Percentiles rank a stretch among this genome's conserved stretches.
phyloP scores from a whole-genome alignment of 2,329 filamentous ascomycete genomes.

The Madurella mycetomatis region DNA sequence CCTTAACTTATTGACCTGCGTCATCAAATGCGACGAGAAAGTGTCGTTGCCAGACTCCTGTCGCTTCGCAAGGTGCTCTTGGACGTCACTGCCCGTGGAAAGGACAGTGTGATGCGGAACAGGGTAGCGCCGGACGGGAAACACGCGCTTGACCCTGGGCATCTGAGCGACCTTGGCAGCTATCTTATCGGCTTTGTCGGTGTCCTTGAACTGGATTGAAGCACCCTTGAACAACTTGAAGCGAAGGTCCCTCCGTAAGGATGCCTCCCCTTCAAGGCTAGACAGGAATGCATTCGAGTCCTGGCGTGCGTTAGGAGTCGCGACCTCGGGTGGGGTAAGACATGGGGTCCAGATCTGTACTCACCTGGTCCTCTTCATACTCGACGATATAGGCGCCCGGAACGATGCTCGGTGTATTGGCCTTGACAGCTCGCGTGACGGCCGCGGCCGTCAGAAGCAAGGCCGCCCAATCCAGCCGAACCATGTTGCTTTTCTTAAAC shows the following conservation, averaged over 20 bases:
- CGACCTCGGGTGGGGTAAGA: neutral
- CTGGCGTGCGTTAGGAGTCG: conserved; percentile 26
- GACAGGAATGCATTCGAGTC: conserved; percentile 39
- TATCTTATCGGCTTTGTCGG: conserved; percentile 40
- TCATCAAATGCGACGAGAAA: conserved; percentile 52
- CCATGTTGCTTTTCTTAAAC: conserved; percentile 29
- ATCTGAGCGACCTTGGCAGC: conserved; percentile 39
- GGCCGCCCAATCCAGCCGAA: conserved; percentile 32
- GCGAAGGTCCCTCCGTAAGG: conserved; percentile 45
- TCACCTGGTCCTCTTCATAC: conserved; percentile 46
- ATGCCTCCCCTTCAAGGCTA: conserved; percentile 37
- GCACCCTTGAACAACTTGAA: conserved; percentile 51
- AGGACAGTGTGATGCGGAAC: conserved; percentile 43
- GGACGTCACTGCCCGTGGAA: conserved; percentile 37
- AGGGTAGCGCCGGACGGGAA: conserved; percentile 43
- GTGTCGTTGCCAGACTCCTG: conserved; percentile 34
- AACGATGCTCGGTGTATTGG: conserved; percentile 30
- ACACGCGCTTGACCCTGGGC: conserved; percentile 45
- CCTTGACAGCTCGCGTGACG: conserved; percentile 26
- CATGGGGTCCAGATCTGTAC: conserved; percentile 12
- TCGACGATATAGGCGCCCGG: conserved; percentile 51
- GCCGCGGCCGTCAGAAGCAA: conserved; percentile 35
- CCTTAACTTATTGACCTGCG: conserved; percentile 51
- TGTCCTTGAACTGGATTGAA: conserved; percentile 49
- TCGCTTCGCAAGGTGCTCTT: conserved; percentile 30